Base-by-base conservation (phyloP, 257 asterid genomes). In the Capsicum chinense region DNA sequence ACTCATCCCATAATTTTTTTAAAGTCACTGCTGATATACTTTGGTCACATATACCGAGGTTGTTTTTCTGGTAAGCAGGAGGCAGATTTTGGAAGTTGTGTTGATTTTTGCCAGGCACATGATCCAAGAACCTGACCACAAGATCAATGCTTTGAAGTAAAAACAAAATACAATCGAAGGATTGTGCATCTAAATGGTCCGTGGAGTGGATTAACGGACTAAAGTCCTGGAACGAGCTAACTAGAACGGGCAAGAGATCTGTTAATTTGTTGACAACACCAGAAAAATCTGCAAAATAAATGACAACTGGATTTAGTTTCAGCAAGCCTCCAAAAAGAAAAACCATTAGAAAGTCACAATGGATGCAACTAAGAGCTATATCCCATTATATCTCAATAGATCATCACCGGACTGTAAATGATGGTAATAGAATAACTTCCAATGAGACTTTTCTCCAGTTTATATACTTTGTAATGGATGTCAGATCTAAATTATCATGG, bases 71-170 rank as follows among this genome's bases (percentile, higher is more conserved):
- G 84, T 16, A 35, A 54, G 58, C 68, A 78, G 86, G 62, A 5
- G 60, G 82, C 85, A 81, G 56, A 85, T 66, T 74, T 81, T 83
- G 87, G 62, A 87, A 81, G 74, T 88, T 84, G n/a, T 86, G 81
- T 83, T 85, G 87, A 85, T 87, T 74, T 85, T 80, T 84, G 78
- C 66, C 85, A 70, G 70, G 85, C 68, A 82, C 92, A 80, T 70
- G 71, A 86, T 50, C 88, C 85, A 89, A 88, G 90, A 84, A 90
- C 69, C 88, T 91, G 86, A 91, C 90, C 52, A 86, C 83, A 85
- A 89, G 88, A 90, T 92, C 97, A 69, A 92, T 87, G 92, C 94
- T 92, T 88, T 94, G 94, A 88, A 96, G 97, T 81, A 95, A 90
- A 81, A 83, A 84, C 79, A 90, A 94, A 95, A 94, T 85, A 86